Evolutionary conservation across 2,329 filamentous ascomycete genomes (phyloP), one percentile per base, ranked within the genome.

Genomic region (Alternaria arborescens): DNA sequence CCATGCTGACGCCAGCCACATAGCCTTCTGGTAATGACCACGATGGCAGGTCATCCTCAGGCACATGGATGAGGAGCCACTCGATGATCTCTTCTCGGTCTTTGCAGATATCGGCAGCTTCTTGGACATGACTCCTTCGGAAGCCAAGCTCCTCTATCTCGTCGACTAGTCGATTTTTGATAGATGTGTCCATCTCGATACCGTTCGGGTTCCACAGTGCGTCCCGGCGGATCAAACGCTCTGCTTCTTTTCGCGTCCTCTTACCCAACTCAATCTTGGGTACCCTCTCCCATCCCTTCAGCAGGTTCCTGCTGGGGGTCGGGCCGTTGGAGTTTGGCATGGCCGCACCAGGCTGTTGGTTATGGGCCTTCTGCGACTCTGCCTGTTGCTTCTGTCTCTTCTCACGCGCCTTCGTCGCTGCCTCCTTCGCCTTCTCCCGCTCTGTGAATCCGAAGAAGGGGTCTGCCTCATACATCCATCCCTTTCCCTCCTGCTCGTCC

Each of bases 41-140:
- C 7, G 87, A 84, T 1, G 95, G 95, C n/a, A 98, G 82, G 72
- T 98, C 95, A 75, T 99, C 95, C 75, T 99, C 95, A 1, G 95
- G 95, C 3, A 99, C 93, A 78, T 99, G 94, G 52, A 98, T 94
- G 50, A 99, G 85, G 16, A 99, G 85, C 95, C 95, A 99, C 77
- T 98, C 94, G 3, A 99, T 84, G 16, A 93, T 90, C 79, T 99
- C 95, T 76, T 97, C 94, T 30, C 91, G 86, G 75, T 97, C 93
- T 77, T 94, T 96, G 81, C 94, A 97, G 71, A 94, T 88, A 44
- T 88, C 88, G 1, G 91, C 87, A 8, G 95, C 94, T 80, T 99
- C 95, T 73, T 96, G 89, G 41, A 94, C 87, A 74, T 99, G 95
- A 71, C 91, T 96, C 70, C 84, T 85, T n/a, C 94, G 89, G 77